A percentile compares a stretch with the other conserved stretches of the same genome.
phyloP scores from a whole-genome alignment of 2,329 filamentous ascomycete species.

The Stagonosporopsis rhizophila region DNA sequence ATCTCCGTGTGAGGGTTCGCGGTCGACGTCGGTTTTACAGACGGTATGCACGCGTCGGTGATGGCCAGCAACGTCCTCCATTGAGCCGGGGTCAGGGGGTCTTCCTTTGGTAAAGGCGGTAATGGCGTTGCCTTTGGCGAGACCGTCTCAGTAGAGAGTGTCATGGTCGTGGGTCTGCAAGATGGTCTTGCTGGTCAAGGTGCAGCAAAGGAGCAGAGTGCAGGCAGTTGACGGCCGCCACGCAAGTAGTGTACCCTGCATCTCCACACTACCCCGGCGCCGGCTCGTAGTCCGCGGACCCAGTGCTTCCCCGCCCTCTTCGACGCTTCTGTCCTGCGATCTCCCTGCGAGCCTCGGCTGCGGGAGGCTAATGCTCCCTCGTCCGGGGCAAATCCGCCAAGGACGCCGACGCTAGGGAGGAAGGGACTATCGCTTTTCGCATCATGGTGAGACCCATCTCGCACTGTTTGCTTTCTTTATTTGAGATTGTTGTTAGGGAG shows the following conservation, averaged over 20 bases:
- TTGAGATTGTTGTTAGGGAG: too few relatives aligned
- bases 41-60: conserved; percentile 65
- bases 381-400: background rate
- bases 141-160: conserved; percentile 36
- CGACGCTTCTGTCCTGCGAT: background rate
- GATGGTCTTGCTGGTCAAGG: background rate
- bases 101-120: conserved; percentile 55
- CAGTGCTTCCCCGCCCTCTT: conserved; percentile 7
- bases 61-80: conserved; percentile 66
- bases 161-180: conserved; percentile 10
- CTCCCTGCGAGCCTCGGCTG: conserved; percentile 7
- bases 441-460: too few relatives aligned
- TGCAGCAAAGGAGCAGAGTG: background rate
- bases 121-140: conserved; percentile 53
- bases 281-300: background rate
- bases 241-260: conserved; percentile 9
- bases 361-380: background rate
- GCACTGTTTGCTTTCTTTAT: too few relatives aligned
- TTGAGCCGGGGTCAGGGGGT: conserved; percentile 62
- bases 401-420: conserved; percentile 2
- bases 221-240: background rate
- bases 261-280: conserved; percentile 5
- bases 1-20: conserved; percentile 52
- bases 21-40: conserved; percentile 56
- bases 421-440: too few relatives aligned